Conservation (phyloP, 371 early-diverging fungal genomes). For the Mortierella polycephala region DNA sequence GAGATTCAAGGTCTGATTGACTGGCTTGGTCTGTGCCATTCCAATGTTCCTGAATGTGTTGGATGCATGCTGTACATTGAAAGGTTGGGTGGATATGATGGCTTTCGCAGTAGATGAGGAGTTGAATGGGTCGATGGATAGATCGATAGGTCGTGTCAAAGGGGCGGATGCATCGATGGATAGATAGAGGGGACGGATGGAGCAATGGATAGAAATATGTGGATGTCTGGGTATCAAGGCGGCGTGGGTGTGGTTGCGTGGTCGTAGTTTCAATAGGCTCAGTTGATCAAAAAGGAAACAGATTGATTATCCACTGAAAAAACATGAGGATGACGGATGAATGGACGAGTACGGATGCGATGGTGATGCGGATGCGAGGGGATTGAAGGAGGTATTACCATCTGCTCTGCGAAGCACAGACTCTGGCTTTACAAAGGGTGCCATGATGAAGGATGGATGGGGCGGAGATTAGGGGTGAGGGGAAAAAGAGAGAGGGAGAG, state of each 20-base stretch:
- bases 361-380: conserved; percentile 3
- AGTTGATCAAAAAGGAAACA: too few species aligned
- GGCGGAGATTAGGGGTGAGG: conserved; percentile 32
- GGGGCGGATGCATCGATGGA: conserved; percentile 19
- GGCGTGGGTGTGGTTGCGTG: background rate
- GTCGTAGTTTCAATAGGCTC: too few species aligned
- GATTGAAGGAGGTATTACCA: conserved; percentile 25
- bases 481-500: conserved; percentile 3
- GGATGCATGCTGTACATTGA: too few species aligned
- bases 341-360: background rate
- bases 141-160: background rate
- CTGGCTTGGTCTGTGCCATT: too few species aligned
- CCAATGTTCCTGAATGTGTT: too few species aligned
- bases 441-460: conserved; percentile 31
- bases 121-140: background rate
- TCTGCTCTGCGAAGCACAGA: conserved; percentile 56
- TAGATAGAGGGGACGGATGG: conserved; percentile 5
- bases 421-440: conserved; percentile 55
- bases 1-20: too few species aligned
- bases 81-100: background rate
- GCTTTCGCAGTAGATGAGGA: too few species aligned
- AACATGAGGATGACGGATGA: background rate
- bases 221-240: conserved; percentile 13
- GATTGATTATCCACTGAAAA: background rate
- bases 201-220: conserved; percentile 19